Base-by-base conservation (phyloP, 2,329 filamentous ascomycete genomes). In the Fusarium nurragi region DNA sequence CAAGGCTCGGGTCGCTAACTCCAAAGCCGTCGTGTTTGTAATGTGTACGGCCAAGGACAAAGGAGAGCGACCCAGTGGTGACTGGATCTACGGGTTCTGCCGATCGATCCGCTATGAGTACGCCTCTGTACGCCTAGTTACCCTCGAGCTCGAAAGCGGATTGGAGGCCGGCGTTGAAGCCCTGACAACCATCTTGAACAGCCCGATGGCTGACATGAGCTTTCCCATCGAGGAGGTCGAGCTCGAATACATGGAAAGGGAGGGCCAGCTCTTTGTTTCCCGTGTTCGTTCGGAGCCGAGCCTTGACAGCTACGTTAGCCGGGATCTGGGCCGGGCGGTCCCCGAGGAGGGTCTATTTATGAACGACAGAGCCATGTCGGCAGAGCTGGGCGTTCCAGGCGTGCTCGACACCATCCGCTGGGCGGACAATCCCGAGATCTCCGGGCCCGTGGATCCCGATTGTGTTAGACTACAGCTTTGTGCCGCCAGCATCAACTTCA, bases 401-500 rank as follows among this genome's bases (percentile, higher is more conserved):
- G 23, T 53, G 32, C 49, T 53, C 11, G 49, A 53, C 14, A 53
- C 49, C 18, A 28, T 53, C 23, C 40, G 49, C 19, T 53, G 49
- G 49, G 49, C 34, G 6, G 49, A 53, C 23, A 28, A 53, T 14
- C 40, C 32, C 11, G 30, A 53, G 5, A 30, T 23, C 37, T 16
- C 23, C 5, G 30, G 49, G 32, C 37, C 23, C 21, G 40, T 53
- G 12, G 40, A 34, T 14, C 49, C 49, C 12, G 49, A 53, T 23
- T 34, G 25, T 14, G 38, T 53, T 18, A 34, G 49, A 16, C 21
- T 50, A 6, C 25, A 50, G 26, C 30, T 26, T 13, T 30, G 47
- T 12, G 47, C 47, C 23, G 47, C 47, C 54, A 66, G 74, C 14
- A 64, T 77, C 46, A 76, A 77, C 60, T 77, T 78, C 65, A 75